Conservation (phyloP, 2,329 filamentous ascomycete species). For the Alternaria angustiovoidea region DNA sequence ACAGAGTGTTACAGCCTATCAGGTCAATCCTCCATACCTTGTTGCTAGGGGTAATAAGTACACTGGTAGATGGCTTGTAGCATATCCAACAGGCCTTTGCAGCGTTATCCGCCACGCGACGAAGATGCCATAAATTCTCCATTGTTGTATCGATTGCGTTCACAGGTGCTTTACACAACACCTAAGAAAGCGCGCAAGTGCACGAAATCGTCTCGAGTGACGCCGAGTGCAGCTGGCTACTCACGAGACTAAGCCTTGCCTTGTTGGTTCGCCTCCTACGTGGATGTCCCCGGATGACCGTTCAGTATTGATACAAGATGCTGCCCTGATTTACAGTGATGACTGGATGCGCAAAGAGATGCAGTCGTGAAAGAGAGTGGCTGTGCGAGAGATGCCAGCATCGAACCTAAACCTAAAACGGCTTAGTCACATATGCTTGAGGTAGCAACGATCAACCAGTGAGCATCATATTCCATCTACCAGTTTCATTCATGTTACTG, state of each 20-base stretch:
- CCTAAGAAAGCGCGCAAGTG: not conserved
- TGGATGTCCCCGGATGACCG: too few relatives aligned
- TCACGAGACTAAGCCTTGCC: not conserved
- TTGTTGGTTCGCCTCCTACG: not conserved
- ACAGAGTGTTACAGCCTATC: not conserved
- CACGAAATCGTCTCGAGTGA: not conserved
- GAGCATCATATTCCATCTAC: slow-evolving; percentile 2
- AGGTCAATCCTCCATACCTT: slow-evolving; percentile 66
- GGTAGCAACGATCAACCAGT: slow-evolving; percentile 12
- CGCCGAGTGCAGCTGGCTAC: not conserved
- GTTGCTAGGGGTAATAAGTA: slow-evolving; percentile 87
- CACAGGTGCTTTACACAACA: not conserved
- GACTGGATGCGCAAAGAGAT: not conserved
- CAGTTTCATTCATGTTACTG: slow-evolving; percentile 21
- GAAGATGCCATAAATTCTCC: slow-evolving; percentile 83
- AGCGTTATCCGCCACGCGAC: slow-evolving; percentile 84
- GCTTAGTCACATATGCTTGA: slow-evolving; percentile 9
- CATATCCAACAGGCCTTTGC: slow-evolving; percentile 89
- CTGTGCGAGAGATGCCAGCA: slow-evolving; percentile 7
- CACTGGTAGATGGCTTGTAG: slow-evolving; percentile 85
- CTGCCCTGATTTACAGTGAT: not conserved
- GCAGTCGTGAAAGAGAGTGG: slow-evolving; percentile 5
- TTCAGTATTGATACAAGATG: not conserved
- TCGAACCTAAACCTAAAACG: slow-evolving; percentile 16
- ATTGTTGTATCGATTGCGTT: slow-evolving; percentile 47